A percentile compares a stretch with the other conserved stretches of the same genome.
Conservation (phyloP, 1,139 yeast genomes). For the Tardiomyces digboiensis region DNA sequence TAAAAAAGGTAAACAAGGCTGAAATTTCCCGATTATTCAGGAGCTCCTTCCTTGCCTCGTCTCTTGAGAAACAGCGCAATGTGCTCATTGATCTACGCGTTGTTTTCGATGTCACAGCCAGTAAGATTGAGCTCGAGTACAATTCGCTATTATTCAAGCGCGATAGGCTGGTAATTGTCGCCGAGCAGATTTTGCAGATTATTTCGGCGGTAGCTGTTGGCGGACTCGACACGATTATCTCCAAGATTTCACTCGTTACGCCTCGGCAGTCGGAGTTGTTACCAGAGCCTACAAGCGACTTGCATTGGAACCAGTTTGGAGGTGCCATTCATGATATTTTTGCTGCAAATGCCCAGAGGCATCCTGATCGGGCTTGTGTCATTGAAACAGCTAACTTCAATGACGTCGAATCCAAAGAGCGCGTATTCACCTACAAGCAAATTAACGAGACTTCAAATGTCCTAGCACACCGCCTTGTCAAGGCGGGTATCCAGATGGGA, state of each 20-base stretch:
- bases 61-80: slow-evolving; percentile 8
- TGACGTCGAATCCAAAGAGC: slow-evolving; percentile 41
- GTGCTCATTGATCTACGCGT: slow-evolving; percentile 19
- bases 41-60: slow-evolving; percentile 44
- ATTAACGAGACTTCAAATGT: slow-evolving; percentile 92
- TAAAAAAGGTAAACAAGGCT: slow-evolving; percentile 46
- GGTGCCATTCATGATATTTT: slow-evolving; percentile 97
- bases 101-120: slow-evolving; percentile 35
- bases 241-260: slow-evolving; percentile 62
- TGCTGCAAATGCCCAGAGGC: slow-evolving; percentile 67
- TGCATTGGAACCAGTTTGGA: slow-evolving; percentile 85
- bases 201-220: slow-evolving; percentile 28
- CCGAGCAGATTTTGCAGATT: slow-evolving; percentile 63
- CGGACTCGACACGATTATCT: slow-evolving; percentile 34
- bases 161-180: slow-evolving; percentile 58
- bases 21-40: slow-evolving; percentile 55
- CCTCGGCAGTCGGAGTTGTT: slow-evolving; percentile 44
- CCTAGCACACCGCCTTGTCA: slow-evolving; percentile 79
- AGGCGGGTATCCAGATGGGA: slow-evolving; percentile 76
- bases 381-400: slow-evolving; percentile 78
- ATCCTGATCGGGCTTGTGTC: slow-evolving; percentile 84
- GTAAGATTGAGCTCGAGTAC: slow-evolving; percentile 42
- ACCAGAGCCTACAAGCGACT: slow-evolving; percentile 82
- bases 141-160: slow-evolving; percentile 68
- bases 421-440: slow-evolving; percentile 74